Evolutionary conservation across 108 stramenopile species (phyloP).

Genomic region (Discostella stelligeroides): DNA sequence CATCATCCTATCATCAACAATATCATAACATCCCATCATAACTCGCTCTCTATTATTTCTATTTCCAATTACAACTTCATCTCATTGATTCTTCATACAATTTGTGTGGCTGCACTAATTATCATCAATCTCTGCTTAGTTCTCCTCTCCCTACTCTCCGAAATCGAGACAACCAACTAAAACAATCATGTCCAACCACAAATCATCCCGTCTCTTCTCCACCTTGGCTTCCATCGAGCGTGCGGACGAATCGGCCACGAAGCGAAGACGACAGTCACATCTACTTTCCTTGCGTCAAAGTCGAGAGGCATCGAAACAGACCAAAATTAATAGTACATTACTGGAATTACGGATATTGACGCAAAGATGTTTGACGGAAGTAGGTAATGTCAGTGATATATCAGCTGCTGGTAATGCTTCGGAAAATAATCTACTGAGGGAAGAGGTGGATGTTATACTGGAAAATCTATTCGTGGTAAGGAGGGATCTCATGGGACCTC

Average conservation of each 20-base stretch:
- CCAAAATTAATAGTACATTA: constrained; percentile 57
- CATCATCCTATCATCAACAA: too few relatives aligned
- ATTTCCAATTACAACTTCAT: too few relatives aligned
- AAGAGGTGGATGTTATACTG: constrained; percentile 62
- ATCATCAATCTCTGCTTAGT: too few relatives aligned
- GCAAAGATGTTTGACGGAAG: constrained; percentile 56
- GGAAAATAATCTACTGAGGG: constrained; percentile 49
- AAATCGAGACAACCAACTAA: too few relatives aligned
- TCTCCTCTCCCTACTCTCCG: not conserved
- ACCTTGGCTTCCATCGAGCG: constrained; percentile 41
- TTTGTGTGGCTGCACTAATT: too few relatives aligned
- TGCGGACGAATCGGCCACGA: constrained; percentile 32
- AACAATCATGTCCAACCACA: not conserved
- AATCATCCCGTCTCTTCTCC: constrained; percentile 18
- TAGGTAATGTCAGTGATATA: not conserved
- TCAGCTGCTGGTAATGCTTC: constrained; percentile 13
- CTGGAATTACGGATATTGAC: constrained; percentile 75
- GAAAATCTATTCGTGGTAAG: constrained; percentile 58
- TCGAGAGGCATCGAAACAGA: constrained; percentile 57
- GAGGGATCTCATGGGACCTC: constrained; percentile 38
- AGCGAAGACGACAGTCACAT: constrained; percentile 15
- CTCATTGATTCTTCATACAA: too few relatives aligned
- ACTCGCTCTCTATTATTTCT: too few relatives aligned
- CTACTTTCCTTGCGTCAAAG: constrained; percentile 5
- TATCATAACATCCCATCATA: too few relatives aligned